These are phyloP conservation scores for Cornus florida DNA, from an alignment of 148 eudicot species.

Conservation along the genomic window DNA sequence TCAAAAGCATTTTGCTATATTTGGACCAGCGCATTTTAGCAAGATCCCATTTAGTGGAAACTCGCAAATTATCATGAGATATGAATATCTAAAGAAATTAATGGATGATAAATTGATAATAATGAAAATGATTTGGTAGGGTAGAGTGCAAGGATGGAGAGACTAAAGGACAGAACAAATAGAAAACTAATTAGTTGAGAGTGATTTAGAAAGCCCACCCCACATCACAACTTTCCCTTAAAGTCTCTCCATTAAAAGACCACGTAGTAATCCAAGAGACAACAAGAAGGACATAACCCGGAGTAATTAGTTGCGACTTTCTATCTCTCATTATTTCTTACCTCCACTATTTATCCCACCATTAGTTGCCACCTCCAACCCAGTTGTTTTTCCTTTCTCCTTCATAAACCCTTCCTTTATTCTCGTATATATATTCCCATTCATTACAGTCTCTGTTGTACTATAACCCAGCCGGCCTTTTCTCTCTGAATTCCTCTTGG, in stretches of 20 bases:
- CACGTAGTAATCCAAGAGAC: not conserved
- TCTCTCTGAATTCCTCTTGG: conserved; percentile 24
- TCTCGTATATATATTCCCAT: not conserved
- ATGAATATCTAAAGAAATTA: no score
- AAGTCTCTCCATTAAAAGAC: not conserved
- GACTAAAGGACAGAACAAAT: not conserved
- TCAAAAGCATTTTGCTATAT: no score
- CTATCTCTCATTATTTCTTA: no score
- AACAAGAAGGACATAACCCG: no score
- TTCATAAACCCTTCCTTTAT: conserved; percentile 1
- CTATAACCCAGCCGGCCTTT: not conserved
- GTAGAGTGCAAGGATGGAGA: conserved; percentile 15
- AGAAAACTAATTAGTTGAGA: not conserved
- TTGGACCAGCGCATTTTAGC: not conserved
- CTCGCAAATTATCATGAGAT: no score
- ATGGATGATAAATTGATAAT: not conserved
- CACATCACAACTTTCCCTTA: not conserved
- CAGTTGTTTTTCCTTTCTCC: not conserved
- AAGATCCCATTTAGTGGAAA: not conserved
- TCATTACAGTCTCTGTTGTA: conserved; percentile 6
- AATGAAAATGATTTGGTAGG: conserved; percentile 1
- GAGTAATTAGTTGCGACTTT: no score
- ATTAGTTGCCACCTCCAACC: conserved; percentile 12
- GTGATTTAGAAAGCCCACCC: conserved; percentile 17
- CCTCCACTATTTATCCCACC: not conserved